Conservation (phyloP, 73 alveolate species). For the Symbiodinium pilosum region DNA sequence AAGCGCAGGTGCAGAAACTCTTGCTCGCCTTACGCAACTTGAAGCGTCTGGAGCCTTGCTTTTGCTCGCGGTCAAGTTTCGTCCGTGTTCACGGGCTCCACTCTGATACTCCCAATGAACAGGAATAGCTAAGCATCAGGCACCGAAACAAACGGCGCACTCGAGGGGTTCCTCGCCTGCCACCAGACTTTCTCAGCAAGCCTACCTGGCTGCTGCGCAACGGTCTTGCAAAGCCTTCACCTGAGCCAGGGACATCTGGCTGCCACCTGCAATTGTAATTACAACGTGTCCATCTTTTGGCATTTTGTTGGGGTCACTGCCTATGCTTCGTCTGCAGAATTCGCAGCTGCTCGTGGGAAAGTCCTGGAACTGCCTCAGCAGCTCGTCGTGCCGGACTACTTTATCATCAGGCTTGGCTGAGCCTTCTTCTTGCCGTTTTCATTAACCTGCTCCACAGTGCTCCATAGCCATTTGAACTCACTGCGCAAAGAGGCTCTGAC, state of each 20-base stretch:
- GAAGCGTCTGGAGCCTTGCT: background rate
- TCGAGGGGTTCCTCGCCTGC: constrained; percentile 22
- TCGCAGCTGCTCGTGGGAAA: constrained; percentile 61
- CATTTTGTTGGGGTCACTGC: background rate
- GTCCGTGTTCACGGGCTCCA: too few species aligned
- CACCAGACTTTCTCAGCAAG: background rate
- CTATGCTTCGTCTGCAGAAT: constrained; percentile 61
- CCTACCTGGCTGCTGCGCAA: background rate
- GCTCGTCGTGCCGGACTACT: background rate
- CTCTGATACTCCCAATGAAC: too few species aligned
- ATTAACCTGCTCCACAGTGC: constrained; percentile 10
- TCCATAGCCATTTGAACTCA: too few species aligned
- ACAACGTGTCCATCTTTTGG: background rate
- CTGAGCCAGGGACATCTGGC: background rate
- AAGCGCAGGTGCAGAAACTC: too few species aligned
- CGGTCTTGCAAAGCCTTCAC: background rate
- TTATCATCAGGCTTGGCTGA: background rate
- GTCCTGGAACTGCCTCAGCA: constrained; percentile 59
- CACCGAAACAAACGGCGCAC: constrained; percentile 80
- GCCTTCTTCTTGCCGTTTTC: constrained; percentile 91
- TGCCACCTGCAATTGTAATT: background rate
- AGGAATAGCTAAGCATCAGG: background rate
- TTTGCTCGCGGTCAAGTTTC: too few species aligned
- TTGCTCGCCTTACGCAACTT: too few species aligned
- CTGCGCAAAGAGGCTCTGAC: background rate